Evolutionary conservation across 768 basidiomycete genomes (phyloP), one percentile per base, ranked within the genome.

Genomic region (Lepiota brunneoincarnata): DNA sequence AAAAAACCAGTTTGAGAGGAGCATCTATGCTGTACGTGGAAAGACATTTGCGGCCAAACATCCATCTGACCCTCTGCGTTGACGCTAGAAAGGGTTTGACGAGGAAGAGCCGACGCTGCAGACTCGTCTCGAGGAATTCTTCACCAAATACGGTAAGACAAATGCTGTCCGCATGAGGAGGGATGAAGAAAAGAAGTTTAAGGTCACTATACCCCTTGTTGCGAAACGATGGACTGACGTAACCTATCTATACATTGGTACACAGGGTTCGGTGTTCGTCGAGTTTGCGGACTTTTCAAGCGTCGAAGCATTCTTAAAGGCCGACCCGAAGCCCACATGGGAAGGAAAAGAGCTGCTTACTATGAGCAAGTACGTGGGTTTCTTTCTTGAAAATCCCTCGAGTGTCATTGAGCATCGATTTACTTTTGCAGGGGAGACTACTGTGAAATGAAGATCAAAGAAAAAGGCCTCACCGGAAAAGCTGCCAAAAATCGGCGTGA

Each of bases 361-460:
- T 68, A 96, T 96, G 94, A 79, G 88, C 59, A 98, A 98, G 89
- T 92, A 61, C 53, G 83, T 69, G 10, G 5, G 23, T 3, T 15
- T 49, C 14, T 3, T n/a, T 9, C 21, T 38, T 45, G 31, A 18
- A 36, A 26, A 21, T 28, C 11, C 2, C 9, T 24, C 18, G 21
- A 31, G 20, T 26, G 4, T 4, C 48, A 49, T 55, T 35, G 15
- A 44, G 15, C 17, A 17, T 45, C 7, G 31, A 31, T 9, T 9
- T 9, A 10, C 31, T 31, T 55, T 26, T 41, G 26, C 58, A 93
- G 91, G 64, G 86, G 85, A 59, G 89, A 76, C 6, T 97, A 97
- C 68, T 93, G 93, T 62, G 84, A 92, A 59, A 94, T 94, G 93
- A 98, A 97, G 73, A 89, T 94, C 69, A 87, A 91, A 68, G 91